Percentiles rank a stretch among this genome's conserved stretches.
These are phyloP conservation scores for Trametes sanguinea DNA, from an alignment of 768 basidiomycete genomes.

Conservation along the genomic window DNA sequence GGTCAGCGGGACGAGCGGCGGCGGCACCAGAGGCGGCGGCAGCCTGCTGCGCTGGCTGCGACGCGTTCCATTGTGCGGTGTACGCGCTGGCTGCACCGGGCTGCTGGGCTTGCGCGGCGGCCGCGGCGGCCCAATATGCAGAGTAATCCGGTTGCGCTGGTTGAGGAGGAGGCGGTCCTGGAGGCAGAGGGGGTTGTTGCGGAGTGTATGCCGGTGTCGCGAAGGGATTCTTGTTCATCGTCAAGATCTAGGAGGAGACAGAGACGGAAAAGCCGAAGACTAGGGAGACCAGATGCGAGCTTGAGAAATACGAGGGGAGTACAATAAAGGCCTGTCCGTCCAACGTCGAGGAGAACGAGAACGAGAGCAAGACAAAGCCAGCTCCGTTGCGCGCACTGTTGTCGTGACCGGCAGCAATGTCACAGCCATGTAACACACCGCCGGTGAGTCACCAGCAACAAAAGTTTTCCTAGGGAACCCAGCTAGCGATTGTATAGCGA, in stretches of 20 bases:
- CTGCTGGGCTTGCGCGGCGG: conserved; percentile 51
- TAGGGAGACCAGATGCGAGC: not conserved
- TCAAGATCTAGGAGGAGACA: conserved; percentile 6
- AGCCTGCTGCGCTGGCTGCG: conserved; percentile 44
- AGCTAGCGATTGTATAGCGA: not conserved
- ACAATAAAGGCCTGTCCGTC: conserved; percentile 7
- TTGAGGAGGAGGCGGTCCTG: conserved; percentile 75
- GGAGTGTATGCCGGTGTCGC: conserved; percentile 66
- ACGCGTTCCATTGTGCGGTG: conserved; percentile 65
- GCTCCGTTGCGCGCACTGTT: not conserved
- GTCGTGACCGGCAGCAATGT: conserved; percentile 11
- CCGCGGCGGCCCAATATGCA: conserved; percentile 72
- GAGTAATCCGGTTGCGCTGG: conserved; percentile 72
- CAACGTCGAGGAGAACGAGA: conserved; percentile 10
- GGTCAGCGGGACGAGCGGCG: conserved; percentile 70
- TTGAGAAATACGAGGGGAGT: conserved; percentile 12
- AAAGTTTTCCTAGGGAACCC: conserved; percentile 6
- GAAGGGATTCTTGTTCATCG: conserved; percentile 87
- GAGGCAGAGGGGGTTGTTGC: conserved; percentile 76
- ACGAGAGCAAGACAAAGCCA: conserved; percentile 5
- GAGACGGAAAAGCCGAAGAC: not conserved
- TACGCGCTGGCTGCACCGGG: conserved; percentile 50
- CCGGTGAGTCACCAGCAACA: not conserved
- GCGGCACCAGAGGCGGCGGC: conserved; percentile 33
- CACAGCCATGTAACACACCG: conserved; percentile 9